Conservation (phyloP, 2,329 filamentous ascomycete genomes). For the Drechmeria coniospora region DNA sequence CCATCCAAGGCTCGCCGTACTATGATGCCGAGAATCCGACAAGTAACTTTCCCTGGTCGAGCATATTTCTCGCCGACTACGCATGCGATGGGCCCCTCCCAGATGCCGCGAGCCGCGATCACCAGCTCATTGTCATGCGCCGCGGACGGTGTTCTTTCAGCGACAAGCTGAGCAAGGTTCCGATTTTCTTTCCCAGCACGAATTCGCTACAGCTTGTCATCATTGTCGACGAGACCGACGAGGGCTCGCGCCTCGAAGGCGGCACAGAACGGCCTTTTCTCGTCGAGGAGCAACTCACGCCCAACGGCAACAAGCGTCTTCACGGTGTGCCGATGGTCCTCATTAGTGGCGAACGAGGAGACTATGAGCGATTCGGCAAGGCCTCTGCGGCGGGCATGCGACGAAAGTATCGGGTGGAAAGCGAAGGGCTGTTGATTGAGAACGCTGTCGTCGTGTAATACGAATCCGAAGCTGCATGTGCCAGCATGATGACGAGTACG, state of each 20-base stretch:
- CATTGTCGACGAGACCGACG: conserved; percentile 38
- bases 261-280: conserved; percentile 48
- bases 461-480: no score
- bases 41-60: conserved; percentile 48
- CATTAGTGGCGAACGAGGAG: conserved; percentile 51
- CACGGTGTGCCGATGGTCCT: conserved; percentile 73
- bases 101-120: conserved; percentile 31
- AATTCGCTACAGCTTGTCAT: conserved; percentile 64
- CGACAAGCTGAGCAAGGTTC: conserved; percentile 73
- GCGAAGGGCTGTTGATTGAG: conserved; percentile 61
- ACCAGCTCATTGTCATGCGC: conserved; percentile 70
- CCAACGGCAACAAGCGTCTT: conserved; percentile 50
- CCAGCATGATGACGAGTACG: no score
- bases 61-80: conserved; percentile 54
- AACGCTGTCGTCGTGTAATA: conserved; percentile 53
- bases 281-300: conserved; percentile 57
- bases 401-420: conserved; percentile 65
- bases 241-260: conserved; percentile 10
- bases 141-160: conserved; percentile 77
- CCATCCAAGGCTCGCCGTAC: conserved; percentile 24
- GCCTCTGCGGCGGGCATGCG: conserved; percentile 60
- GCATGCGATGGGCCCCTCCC: conserved; percentile 47
- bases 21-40: conserved; percentile 21
- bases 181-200: conserved; percentile 49
- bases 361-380: conserved; percentile 44